Evolutionary conservation across 371 early-diverging fungal genomes (phyloP), one percentile per base, ranked within the genome.

Genomic region (Haplosporangium sp.): DNA sequence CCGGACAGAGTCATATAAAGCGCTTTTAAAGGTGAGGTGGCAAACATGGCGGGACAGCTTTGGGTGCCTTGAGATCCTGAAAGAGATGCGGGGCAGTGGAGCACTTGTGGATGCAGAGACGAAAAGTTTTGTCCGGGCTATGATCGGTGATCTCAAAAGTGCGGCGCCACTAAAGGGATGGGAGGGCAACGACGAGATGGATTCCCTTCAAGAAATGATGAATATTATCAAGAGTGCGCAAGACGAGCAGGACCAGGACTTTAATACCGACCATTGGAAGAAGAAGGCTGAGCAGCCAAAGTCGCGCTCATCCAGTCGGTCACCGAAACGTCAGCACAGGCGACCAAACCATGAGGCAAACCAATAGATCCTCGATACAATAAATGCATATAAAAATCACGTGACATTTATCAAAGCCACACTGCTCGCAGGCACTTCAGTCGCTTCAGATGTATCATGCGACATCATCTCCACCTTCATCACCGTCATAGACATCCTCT

Each of bases 81-180:
- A 59, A 42, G 73, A 79, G 59, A 79, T 79, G 80, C 73, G 58
- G 51, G 61, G 68, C 8, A 79, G 45, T 38, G 80, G 80, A 51
- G 80, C 80, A 0, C 23, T 72, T 55, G 50, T 79, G 12, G 80
- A 79, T 60, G 46, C 54, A 2, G 66, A 79, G 16, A 76, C 72
- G 14, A 58, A 43, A 53, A 51, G 51, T 37, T 8, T 76, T 36
- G 61, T 71, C 10, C 55, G 47, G 10, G n/a, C 10, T 1, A 76
- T 76, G 71, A 6, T 47, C 6, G 59, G 20, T 29, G 67, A 70
- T 8, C 60, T 76, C 38, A 53, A 21, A 38, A n/a, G 20, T 14
- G 37, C 68, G 23, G 45, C 46, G 21, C 1, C 37, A 2, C 64
- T 60, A 23, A 41, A 46, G 37, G 77, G 77, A 2, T 76, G 77